phyloP scores from a whole-genome alignment of 2,329 filamentous ascomycete species.

The Alternaria consortialis region DNA sequence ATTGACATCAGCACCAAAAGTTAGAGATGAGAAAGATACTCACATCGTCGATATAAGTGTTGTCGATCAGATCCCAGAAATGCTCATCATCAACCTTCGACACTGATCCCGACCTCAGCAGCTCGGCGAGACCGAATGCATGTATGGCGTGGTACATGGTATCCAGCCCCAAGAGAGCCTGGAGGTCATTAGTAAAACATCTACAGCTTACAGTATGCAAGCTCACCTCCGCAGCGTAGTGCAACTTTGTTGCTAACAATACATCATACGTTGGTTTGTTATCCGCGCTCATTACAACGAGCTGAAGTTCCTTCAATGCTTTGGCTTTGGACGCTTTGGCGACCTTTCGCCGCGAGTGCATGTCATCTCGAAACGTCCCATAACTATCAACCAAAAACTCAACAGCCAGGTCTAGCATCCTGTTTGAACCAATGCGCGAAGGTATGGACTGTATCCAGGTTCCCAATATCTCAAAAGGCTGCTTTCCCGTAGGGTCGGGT shows the following conservation, averaged over 20 bases:
- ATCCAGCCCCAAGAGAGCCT: constrained; percentile 38
- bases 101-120: constrained; percentile 35
- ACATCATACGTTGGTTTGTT: constrained; percentile 34
- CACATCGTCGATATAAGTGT: constrained; percentile 47
- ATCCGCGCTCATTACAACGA: constrained; percentile 23
- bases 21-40: constrained; percentile 8
- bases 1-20: constrained; percentile 10
- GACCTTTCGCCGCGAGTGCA: constrained; percentile 29
- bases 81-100: constrained; percentile 38
- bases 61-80: constrained; percentile 44
- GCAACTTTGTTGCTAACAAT: constrained; percentile 40
- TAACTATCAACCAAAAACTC: constrained; percentile 40
- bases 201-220: no score
- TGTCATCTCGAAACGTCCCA: constrained; percentile 29
- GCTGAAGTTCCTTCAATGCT: constrained; percentile 36
- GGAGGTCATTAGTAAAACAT: constrained; percentile 9
- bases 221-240: constrained; percentile 41
- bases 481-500: constrained; percentile 15
- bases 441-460: constrained; percentile 42
- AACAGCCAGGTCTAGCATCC: constrained; percentile 38
- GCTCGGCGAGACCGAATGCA: constrained; percentile 35
- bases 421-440: constrained; percentile 36
- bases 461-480: constrained; percentile 38
- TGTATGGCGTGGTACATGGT: constrained; percentile 42
- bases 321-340: constrained; percentile 35